Evolutionary conservation across 805 yeast species (phyloP), one percentile per base, ranked within the genome.

Genomic region (Saccharomycopsis schoenii): DNA sequence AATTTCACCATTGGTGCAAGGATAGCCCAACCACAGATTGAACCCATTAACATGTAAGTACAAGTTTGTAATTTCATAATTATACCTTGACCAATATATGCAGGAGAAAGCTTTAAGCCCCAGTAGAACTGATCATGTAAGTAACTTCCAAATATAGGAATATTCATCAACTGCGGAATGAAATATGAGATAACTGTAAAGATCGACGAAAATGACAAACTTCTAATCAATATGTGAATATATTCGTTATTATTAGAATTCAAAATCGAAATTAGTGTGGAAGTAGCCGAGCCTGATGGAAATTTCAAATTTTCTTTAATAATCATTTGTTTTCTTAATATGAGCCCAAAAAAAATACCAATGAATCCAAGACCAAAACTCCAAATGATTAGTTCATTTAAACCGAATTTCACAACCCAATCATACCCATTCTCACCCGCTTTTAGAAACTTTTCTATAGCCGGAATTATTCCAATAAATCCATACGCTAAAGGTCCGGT

Each of bases 401-500:
- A 62, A 0, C 77, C 68, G 55, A 84, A 76, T 2, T 64, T 62
- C 6, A 75, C 66, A 1, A 72, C 66, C 2, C 67, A 62, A 0
- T 76, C 77, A 0, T 80, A 74, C 1, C 96, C 97, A 42, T 87
- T 82, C 71, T 93, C 99, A 42, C 85, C 90, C 0, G 77, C 74
- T 1, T 89, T 84, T 64, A 93, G 73, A 65, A 93, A 86, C 73
- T 91, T 89, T 69, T 93, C 98, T 59, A 93, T 86, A 0, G 99
- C 98, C 0, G 99, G 99, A 1, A 94, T 80, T 4, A 96, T 92
- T 0, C 99, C 99, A 21, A 93, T 96, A 65, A 93, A 82, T 0
- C 98, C 98, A 72, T 88, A 93, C 0, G 97, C 96, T 64, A 93
- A 76, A 0, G 99, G 99, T 0, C 98, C 98, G 0, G 99, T 94